Conservation (phyloP, 805 yeast species). For the Candida chilensis region DNA sequence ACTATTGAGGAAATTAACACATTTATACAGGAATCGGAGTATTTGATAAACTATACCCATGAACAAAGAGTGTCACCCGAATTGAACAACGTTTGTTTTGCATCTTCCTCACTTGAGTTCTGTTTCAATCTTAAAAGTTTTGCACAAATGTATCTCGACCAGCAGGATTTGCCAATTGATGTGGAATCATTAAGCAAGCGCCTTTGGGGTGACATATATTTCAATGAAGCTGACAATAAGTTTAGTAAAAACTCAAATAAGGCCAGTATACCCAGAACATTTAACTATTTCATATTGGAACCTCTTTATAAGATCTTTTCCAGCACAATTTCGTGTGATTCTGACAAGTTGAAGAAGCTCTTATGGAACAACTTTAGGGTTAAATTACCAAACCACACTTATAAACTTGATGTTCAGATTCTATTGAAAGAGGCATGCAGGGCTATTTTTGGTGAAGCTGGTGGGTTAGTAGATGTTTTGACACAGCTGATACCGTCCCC, state of each 20-base stretch:
- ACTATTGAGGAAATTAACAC: constrained; percentile 58
- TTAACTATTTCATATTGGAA: constrained; percentile 56
- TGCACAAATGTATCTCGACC: constrained; percentile 34
- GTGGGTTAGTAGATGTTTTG: constrained; percentile 43
- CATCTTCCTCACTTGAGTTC: constrained; percentile 54
- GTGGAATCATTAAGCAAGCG: constrained; percentile 34
- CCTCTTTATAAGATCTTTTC: constrained; percentile 77
- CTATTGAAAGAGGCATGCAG: constrained; percentile 46
- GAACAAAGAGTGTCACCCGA: constrained; percentile 44
- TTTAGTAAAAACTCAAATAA: constrained; percentile 27
- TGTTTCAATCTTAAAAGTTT: constrained; percentile 64
- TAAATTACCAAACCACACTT: constrained; percentile 24
- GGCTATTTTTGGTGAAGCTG: constrained; percentile 39
- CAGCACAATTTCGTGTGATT: constrained; percentile 44
- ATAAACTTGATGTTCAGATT: constrained; percentile 48
- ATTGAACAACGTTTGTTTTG: constrained; percentile 61
- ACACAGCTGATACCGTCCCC: constrained; percentile 16
- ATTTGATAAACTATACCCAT: constrained; percentile 13
- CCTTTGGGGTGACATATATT: constrained; percentile 76
- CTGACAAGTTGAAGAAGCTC: constrained; percentile 28
- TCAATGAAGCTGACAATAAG: constrained; percentile 25
- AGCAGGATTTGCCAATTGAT: constrained; percentile 6
- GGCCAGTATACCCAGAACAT: constrained; percentile 27
- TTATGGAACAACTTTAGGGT: constrained; percentile 42
- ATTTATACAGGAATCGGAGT: constrained; percentile 27